A percentile compares a stretch with the other conserved stretches of the same genome.
phyloP scores from a whole-genome alignment of 441 rosid species.

The Biscutella auriculata region DNA sequence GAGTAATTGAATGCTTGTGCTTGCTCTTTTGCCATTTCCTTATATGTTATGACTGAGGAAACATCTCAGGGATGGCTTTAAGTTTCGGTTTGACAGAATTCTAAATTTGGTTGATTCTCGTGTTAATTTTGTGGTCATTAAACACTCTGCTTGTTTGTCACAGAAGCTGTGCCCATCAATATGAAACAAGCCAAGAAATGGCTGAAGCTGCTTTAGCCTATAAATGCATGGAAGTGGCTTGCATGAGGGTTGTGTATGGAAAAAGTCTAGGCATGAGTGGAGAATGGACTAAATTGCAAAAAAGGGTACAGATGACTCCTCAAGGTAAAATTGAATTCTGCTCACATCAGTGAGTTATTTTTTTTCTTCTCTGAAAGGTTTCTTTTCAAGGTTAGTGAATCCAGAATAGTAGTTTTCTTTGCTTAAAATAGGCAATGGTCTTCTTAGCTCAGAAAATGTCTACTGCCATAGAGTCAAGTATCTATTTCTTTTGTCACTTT shows the following conservation, averaged over 20 bases:
- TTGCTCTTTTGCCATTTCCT: background rate
- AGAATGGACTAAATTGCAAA: conserved; percentile 55
- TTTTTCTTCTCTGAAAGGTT: background rate
- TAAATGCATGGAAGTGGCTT: conserved; percentile 85
- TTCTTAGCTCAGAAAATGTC: background rate
- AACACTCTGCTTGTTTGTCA: conserved; percentile 12
- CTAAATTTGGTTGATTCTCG: background rate
- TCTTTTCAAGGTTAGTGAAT: background rate
- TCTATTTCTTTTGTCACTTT: background rate
- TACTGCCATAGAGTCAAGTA: background rate
- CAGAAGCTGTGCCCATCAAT: conserved; percentile 68
- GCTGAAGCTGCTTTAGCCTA: conserved; percentile 79
- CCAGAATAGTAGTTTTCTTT: background rate
- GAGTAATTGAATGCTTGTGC: conserved; percentile 43
- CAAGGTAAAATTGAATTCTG: conserved; percentile 37
- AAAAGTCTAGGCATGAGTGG: conserved; percentile 29
- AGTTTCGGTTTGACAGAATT: background rate
- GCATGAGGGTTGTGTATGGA: conserved; percentile 53
- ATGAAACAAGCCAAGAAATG: conserved; percentile 57
- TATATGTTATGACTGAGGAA: background rate
- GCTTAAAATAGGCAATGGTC: background rate
- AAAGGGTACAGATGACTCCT: conserved; percentile 33
- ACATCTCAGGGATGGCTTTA: background rate
- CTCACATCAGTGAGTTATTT: background rate
- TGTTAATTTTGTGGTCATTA: conserved; percentile 3